phyloP scores from a whole-genome alignment of 345 rosid species.

The Arabidopsis arenosa region DNA sequence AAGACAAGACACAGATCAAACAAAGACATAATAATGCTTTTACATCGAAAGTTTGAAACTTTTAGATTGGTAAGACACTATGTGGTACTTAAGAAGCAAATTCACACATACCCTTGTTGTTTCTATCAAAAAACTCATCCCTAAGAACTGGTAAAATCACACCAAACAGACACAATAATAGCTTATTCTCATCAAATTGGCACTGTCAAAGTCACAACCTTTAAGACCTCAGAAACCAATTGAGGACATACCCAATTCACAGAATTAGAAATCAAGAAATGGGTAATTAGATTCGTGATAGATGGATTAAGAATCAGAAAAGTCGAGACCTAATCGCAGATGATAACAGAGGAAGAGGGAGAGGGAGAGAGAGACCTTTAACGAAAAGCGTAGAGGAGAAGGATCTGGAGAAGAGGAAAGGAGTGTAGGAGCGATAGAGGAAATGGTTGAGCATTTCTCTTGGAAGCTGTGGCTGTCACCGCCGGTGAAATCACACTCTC shows the following conservation, averaged over 20 bases:
- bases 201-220: neutral
- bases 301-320: slow-evolving; percentile 19
- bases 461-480: neutral
- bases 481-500: slow-evolving; percentile 17
- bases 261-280: slow-evolving; percentile 6
- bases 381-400: slow-evolving; percentile 45
- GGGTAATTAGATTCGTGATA: neutral
- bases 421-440: slow-evolving; percentile 27
- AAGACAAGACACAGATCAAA: neutral
- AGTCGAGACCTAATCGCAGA: neutral
- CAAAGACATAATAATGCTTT: neutral
- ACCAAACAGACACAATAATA: neutral
- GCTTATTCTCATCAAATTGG: neutral
- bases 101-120: neutral
- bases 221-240: neutral
- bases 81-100: neutral
- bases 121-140: neutral
- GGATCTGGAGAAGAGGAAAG: slow-evolving; percentile 35
- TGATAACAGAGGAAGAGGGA: neutral
- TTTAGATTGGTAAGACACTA: neutral
- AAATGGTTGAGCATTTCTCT: slow-evolving; percentile 17
- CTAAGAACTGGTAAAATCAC: neutral
- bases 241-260: neutral
- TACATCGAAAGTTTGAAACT: slow-evolving; percentile 18
- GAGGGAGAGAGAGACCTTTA: slow-evolving; percentile 35